phyloP scores from a whole-genome alignment of 1,139 yeast species.

The Hyphopichia buzzinii region DNA sequence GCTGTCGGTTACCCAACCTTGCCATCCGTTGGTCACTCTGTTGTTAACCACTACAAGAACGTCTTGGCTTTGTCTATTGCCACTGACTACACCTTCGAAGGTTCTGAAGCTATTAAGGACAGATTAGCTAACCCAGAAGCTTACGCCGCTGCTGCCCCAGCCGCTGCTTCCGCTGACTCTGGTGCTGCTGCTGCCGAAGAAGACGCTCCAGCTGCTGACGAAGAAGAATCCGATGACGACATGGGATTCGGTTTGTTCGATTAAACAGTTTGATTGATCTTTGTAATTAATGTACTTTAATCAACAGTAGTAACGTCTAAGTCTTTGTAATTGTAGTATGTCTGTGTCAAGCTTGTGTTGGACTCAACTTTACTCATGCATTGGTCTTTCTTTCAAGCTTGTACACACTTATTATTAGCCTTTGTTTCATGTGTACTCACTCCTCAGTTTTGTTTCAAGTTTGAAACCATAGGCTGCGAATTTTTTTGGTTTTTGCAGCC shows the following conservation, averaged over 20 bases:
- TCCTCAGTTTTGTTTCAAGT: no score
- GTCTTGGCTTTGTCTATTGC: constrained; percentile 97
- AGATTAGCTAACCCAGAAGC: constrained; percentile 80
- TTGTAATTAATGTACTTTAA: constrained; percentile 1
- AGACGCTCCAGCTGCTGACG: constrained; percentile 71
- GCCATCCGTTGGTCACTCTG: constrained; percentile 98
- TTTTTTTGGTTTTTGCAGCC: no score
- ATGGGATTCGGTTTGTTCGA: constrained; percentile 99
- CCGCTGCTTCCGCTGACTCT: constrained; percentile 86
- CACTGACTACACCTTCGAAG: constrained; percentile 98
- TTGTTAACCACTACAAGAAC: constrained; percentile 99
- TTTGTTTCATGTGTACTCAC: no score
- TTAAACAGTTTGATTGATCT: constrained; percentile 44
- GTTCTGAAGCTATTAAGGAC: constrained; percentile 98
- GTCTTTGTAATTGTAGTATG: no score
- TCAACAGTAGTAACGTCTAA: no score
- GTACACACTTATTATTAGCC: no score
- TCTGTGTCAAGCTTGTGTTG: no score
- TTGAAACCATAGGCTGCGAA: no score
- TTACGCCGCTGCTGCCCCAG: constrained; percentile 99
- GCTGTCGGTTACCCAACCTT: constrained; percentile 99
- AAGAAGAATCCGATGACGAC: constrained; percentile 68
- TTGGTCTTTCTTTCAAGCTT: no score
- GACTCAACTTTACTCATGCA: no score
- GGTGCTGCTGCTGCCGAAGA: constrained; percentile 62